Evolutionary conservation across 2,329 filamentous ascomycete species (phyloP), one percentile per base, ranked within the genome.

Genomic region (Fusarium decemcellulare): DNA sequence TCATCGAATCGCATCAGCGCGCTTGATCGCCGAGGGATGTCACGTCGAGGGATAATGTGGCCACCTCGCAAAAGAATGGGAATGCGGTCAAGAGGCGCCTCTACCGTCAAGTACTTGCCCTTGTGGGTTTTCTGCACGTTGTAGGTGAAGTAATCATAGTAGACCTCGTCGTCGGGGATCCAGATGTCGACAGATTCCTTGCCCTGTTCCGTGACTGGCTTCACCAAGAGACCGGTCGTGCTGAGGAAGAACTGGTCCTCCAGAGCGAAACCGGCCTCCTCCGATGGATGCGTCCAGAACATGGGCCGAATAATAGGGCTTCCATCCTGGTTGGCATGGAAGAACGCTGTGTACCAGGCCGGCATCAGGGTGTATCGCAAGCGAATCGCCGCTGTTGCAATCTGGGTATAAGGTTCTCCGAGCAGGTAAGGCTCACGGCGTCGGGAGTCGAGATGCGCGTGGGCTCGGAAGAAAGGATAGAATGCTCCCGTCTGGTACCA

Each of bases 401-500:
- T 97, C 55, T 88, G 87, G 5, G 90, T 93, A 81, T 97, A 94
- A 1, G 95, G 94, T 65, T 96, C 92, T 11, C 93, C 92, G 11
- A 91, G 86, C 61, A 98, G 85, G 78, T 98, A 99, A 4, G 96
- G 96, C 82, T 99, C 96, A 55, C 96, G 92, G 29, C 96, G 92
- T 47, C 96, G 93, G 40, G 96, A 93, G 77, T 99, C 96, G 65
- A 98, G 98, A 80, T 99, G 96, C 8, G 96, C 96, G 78, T 99
- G 96, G 2, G 90, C 96, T 66, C 96, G 93, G 92, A 98, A 97
- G 85, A 98, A 99, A 8, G 96, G 96, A 79, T 98, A 98, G 85
- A 97, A 99, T 59, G 93, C 93, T 67, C 96, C 96, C 36, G 95
- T 90, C 81, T 99, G 96, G 81, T 97, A 99, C 96, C 96, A 99